Base-by-base conservation (phyloP, 306 rosid species). In the Luffa aegyptiaca region DNA sequence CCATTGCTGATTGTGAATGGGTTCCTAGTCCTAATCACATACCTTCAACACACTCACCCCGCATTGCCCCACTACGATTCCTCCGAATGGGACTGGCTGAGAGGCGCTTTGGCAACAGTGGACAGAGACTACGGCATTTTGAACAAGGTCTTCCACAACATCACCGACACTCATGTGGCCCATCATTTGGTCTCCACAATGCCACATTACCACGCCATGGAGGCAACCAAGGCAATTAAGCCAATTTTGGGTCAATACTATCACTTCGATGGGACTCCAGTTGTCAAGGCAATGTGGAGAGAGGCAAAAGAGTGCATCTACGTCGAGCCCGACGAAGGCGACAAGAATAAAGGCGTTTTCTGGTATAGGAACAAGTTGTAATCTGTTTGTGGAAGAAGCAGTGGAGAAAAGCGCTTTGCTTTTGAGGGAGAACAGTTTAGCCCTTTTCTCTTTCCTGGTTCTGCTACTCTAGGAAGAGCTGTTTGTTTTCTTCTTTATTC, bases 81-180 rank as follows among this genome's bases (percentile, higher is more conserved):
- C 5, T 86, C 93, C 0, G 98, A 95, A 83, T 95, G 98, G 98
- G 96, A 92, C 82, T 95, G 98, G 98, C 52, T 95, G 49, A 90
- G 90, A 77, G 97, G 98, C 82, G 98, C 98, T 8, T 77, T 95
- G 75, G 97, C 98, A 8, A 95, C 97, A 0, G 93, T 91, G 5
- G 98, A 92, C 82, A 86, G 98, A 69, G 97, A 93, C 78, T 95
- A 95, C 42, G 98, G 98, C 9, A 76, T 95, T 56, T 79, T 95
- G 78, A 92, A 95, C 93, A 92, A 89, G 92, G 91, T 95, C 20
- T 95, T 95, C 90, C 98, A 95, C 41, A 90, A 95, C 75, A 95
- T 95, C 65, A 95, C 98, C 0, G 98, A 95, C 85, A 95, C 98
- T 45, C 98, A 95, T 57, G 97, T 95, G 21, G 92, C 98, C 1